Percentiles rank a stretch among this genome's conserved stretches.
phyloP scores from a whole-genome alignment of 345 rosid species.

The Cardamine chenopodiifolia region DNA sequence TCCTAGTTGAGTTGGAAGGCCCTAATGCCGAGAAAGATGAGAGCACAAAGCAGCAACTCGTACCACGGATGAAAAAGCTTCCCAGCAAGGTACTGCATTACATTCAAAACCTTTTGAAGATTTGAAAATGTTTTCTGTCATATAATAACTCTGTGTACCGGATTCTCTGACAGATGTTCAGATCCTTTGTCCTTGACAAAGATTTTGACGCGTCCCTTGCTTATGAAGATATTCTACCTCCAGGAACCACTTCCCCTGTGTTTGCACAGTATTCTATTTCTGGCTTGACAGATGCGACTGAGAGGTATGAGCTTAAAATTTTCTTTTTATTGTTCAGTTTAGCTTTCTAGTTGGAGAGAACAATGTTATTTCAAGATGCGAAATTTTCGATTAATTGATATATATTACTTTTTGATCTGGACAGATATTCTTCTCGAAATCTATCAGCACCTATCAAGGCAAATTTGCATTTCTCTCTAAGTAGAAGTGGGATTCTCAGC shows the following conservation, averaged over 20 bases:
- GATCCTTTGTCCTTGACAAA: slow-evolving; percentile 72
- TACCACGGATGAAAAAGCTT: slow-evolving; percentile 91
- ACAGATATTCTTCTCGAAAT: slow-evolving; percentile 87
- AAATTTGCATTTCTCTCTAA: slow-evolving; percentile 89
- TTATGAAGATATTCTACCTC: slow-evolving; percentile 83
- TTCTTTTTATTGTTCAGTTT: background rate
- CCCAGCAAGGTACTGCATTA: slow-evolving; percentile 78
- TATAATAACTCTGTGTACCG: slow-evolving; percentile 36
- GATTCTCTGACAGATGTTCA: slow-evolving; percentile 71
- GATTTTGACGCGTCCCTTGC: slow-evolving; percentile 91
- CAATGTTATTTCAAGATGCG: background rate
- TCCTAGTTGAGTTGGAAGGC: slow-evolving; percentile 73
- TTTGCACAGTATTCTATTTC: slow-evolving; percentile 86
- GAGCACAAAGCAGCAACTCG: slow-evolving; percentile 70
- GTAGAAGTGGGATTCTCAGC: slow-evolving; percentile 86
- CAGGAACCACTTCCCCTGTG: slow-evolving; percentile 63
- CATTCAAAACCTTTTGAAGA: slow-evolving; percentile 18
- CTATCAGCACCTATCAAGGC: slow-evolving; percentile 93
- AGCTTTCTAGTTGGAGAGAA: slow-evolving; percentile 10
- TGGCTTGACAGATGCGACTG: slow-evolving; percentile 75
- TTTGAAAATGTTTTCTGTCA: background rate
- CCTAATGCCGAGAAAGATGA: slow-evolving; percentile 72
- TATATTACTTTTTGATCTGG: slow-evolving; percentile 4
- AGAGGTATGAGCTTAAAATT: slow-evolving; percentile 64
- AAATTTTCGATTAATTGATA: slow-evolving; percentile 6